Evolutionary conservation across 768 basidiomycete genomes (phyloP).

Genomic region (Daedalea quercina): DNA sequence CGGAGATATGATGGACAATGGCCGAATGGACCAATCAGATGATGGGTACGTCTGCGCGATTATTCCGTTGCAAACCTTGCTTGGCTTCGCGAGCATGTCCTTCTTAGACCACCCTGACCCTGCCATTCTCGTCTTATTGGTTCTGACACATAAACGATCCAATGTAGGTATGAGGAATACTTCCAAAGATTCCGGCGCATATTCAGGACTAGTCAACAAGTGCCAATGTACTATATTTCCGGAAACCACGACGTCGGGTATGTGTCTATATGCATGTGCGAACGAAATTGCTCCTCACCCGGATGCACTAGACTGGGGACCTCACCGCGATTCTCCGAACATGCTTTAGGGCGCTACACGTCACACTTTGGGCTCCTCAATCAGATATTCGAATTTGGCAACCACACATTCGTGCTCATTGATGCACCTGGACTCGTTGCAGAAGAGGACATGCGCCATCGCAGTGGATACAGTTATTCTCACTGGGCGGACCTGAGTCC

Average conservation of each 20-base stretch:
- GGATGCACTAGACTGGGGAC: conserved; percentile 20
- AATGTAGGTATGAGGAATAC: conserved; percentile 68
- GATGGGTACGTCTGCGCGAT: conserved; percentile 56
- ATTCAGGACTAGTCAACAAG: conserved; percentile 39
- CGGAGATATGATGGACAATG: conserved; percentile 92
- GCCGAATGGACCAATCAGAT: conserved; percentile 55
- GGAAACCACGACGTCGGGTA: conserved; percentile 92
- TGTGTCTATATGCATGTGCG: conserved; percentile 14
- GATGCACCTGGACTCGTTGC: conserved; percentile 72
- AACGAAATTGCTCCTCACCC: conserved; percentile 1
- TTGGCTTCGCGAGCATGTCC: too few species aligned
- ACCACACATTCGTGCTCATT: conserved; percentile 65
- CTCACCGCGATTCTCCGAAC: conserved; percentile 18
- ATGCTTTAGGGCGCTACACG: conserved; percentile 45
- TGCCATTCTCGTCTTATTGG: neutral
- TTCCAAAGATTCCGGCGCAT: conserved; percentile 62
- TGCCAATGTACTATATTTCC: conserved; percentile 66
- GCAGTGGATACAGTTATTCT: conserved; percentile 31
- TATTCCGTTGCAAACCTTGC: too few species aligned
- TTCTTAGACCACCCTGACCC: too few species aligned
- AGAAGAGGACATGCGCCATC: conserved; percentile 53
- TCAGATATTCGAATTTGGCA: conserved; percentile 53
- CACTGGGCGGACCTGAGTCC: conserved; percentile 40
- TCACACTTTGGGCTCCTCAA: conserved; percentile 75
- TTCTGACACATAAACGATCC: neutral